These are phyloP conservation scores for Tremellales sp. DNA, from an alignment of 1,284 basidiomycete genomes.

Conservation along the genomic window DNA sequence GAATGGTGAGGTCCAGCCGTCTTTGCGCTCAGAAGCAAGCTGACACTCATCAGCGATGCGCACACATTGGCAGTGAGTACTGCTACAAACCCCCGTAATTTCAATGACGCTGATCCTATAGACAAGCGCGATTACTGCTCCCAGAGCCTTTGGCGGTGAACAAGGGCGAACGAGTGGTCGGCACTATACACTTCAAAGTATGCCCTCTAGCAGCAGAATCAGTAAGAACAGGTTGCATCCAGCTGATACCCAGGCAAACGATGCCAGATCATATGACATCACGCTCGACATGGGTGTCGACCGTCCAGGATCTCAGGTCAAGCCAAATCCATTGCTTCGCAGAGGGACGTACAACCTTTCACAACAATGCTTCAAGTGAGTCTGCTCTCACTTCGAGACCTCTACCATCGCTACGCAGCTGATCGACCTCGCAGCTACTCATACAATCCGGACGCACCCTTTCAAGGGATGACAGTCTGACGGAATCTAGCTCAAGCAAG, in stretches of 20 bases:
- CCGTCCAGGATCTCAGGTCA: constrained; percentile 22
- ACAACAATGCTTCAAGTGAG: constrained; percentile 48
- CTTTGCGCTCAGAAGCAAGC: not conserved
- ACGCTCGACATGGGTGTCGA: constrained; percentile 38
- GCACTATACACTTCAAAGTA: constrained; percentile 36
- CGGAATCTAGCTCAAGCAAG: not conserved
- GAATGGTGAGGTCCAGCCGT: constrained; percentile 23
- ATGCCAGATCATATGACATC: constrained; percentile 45
- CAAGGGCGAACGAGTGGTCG: constrained; percentile 39
- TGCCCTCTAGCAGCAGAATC: not conserved
- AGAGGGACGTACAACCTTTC: constrained; percentile 38
- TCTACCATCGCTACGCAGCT: not conserved
- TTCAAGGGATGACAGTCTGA: not conserved
- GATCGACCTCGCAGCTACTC: constrained; percentile 12
- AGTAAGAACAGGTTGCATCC: not conserved
- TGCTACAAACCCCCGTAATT: not conserved
- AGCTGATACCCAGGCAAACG: constrained; percentile 27
- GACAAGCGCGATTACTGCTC: constrained; percentile 41
- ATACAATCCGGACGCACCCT: constrained; percentile 14
- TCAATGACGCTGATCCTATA: constrained; percentile 1
- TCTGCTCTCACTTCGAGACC: constrained; percentile 1
- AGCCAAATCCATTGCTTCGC: constrained; percentile 33
- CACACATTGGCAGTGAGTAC: constrained; percentile 46
- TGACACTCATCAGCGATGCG: constrained; percentile 25
- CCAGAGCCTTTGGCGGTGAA: constrained; percentile 50